phyloP scores from a whole-genome alignment of 805 yeast species.

The Metschnikowia lunata region DNA sequence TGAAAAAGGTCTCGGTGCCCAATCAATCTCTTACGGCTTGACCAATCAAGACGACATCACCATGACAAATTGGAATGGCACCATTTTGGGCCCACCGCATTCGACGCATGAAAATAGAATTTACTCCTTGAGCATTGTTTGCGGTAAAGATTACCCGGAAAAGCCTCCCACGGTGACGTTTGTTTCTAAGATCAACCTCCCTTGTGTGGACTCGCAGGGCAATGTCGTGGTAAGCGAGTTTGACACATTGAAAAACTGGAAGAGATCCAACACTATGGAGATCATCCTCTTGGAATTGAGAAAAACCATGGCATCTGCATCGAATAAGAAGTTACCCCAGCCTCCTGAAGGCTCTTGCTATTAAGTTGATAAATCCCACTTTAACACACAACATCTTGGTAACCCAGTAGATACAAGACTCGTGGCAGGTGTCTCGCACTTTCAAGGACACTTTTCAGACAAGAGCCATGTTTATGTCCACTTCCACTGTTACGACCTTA shows the following conservation, averaged over 20 bases:
- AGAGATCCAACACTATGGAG: slow-evolving; percentile 87
- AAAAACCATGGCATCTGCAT: slow-evolving; percentile 74
- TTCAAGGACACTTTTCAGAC: too few species aligned
- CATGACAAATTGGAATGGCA: slow-evolving; percentile 97
- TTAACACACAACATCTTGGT: too few species aligned
- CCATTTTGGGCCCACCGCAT: slow-evolving; percentile 96
- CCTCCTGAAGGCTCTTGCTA: slow-evolving; percentile 86
- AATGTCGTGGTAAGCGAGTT: slow-evolving; percentile 43
- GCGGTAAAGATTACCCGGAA: slow-evolving; percentile 85
- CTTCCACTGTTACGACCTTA: background rate
- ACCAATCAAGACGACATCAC: slow-evolving; percentile 86
- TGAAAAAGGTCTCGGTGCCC: slow-evolving; percentile 96
- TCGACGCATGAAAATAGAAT: slow-evolving; percentile 86
- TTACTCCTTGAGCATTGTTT: slow-evolving; percentile 73
- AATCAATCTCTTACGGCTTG: slow-evolving; percentile 92
- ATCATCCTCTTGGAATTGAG: slow-evolving; percentile 84
- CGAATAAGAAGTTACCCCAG: slow-evolving; percentile 81
- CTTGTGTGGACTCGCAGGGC: slow-evolving; percentile 79
- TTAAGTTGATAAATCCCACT: slow-evolving; percentile 3
- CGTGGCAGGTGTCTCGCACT: too few species aligned
- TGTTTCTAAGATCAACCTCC: slow-evolving; percentile 79
- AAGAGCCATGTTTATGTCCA: background rate
- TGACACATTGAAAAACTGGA: slow-evolving; percentile 78
- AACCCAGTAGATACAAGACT: too few species aligned
- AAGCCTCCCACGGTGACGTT: slow-evolving; percentile 81